Conservation (phyloP, 1,284 basidiomycete genomes). For the Marasmius fiardii region DNA sequence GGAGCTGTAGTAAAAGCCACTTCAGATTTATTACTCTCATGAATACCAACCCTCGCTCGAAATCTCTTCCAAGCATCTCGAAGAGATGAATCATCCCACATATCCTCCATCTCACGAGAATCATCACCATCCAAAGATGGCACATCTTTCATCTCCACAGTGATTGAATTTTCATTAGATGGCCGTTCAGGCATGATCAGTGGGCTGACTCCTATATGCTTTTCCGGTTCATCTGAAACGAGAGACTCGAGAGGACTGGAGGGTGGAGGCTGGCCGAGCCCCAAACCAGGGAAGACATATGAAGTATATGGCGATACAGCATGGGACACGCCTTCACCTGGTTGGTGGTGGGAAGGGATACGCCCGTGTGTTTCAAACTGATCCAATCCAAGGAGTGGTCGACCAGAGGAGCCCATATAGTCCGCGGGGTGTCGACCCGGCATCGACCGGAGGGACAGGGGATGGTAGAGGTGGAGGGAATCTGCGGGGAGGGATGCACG, state of each 20-base stretch:
- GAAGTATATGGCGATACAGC: too few species aligned
- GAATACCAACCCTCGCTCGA: neutral
- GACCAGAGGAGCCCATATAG: conserved; percentile 8
- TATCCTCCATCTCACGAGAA: neutral
- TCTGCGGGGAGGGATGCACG: conserved; percentile 49
- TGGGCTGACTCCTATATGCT: too few species aligned
- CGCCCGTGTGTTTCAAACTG: too few species aligned
- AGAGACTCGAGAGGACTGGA: too few species aligned
- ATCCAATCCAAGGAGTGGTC: conserved; percentile 6
- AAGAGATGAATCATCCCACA: neutral
- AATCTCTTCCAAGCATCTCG: neutral
- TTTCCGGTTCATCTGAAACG: too few species aligned
- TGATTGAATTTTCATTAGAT: too few species aligned
- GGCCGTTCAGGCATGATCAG: too few species aligned
- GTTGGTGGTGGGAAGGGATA: too few species aligned
- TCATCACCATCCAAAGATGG: neutral
- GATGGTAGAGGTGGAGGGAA: conserved; percentile 66
- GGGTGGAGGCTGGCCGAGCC: too few species aligned
- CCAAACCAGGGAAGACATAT: too few species aligned
- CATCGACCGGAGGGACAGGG: conserved; percentile 66
- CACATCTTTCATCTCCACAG: neutral
- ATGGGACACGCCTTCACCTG: too few species aligned
- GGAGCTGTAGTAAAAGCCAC: neutral
- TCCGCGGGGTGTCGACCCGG: conserved; percentile 12
- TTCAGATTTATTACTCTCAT: neutral